These are phyloP conservation scores for Dothidotthia symphoricarpi DNA, from an alignment of 2,329 filamentous ascomycete genomes.

Conservation along the genomic window DNA sequence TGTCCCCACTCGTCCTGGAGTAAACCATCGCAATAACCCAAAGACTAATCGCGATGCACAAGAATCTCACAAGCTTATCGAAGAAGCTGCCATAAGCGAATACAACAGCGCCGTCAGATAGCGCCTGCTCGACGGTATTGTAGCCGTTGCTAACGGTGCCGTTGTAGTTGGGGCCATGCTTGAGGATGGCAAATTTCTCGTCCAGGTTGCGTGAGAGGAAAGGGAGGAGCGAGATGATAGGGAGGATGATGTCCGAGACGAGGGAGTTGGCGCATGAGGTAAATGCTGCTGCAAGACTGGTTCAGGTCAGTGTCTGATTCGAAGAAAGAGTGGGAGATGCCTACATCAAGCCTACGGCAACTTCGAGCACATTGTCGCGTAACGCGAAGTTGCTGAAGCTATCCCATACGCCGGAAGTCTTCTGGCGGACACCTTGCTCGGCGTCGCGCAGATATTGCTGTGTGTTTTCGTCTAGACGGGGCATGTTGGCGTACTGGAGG, in stretches of 20 bases:
- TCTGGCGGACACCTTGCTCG: constrained; percentile 45
- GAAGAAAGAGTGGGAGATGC: not conserved
- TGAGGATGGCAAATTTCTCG: constrained; percentile 69
- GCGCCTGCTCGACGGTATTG: constrained; percentile 67
- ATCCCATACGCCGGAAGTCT: constrained; percentile 54
- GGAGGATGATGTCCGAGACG: constrained; percentile 68
- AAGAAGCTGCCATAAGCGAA: constrained; percentile 71
- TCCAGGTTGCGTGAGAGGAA: constrained; percentile 70
- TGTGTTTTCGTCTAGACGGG: constrained; percentile 32
- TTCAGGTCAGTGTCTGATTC: not conserved
- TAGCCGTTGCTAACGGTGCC: constrained; percentile 54
- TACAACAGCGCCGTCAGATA: constrained; percentile 69
- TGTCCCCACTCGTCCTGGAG: constrained; percentile 60
- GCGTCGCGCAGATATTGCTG: constrained; percentile 49
- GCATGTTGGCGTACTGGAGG: constrained; percentile 16
- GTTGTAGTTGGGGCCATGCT: constrained; percentile 53
- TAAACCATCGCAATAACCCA: constrained; percentile 65
- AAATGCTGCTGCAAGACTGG: constrained; percentile 67
- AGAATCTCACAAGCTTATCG: constrained; percentile 64
- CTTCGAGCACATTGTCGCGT: constrained; percentile 72
- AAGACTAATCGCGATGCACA: constrained; percentile 63
- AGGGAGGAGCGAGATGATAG: constrained; percentile 65
- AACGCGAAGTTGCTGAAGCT: constrained; percentile 72
- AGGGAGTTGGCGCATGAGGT: constrained; percentile 70
- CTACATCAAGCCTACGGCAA: constrained; percentile 72